A percentile compares a stretch with the other conserved stretches of the same genome.
These are phyloP conservation scores for Maudiozyma humilis DNA, from an alignment of 1,139 yeast species.

Conservation along the genomic window DNA sequence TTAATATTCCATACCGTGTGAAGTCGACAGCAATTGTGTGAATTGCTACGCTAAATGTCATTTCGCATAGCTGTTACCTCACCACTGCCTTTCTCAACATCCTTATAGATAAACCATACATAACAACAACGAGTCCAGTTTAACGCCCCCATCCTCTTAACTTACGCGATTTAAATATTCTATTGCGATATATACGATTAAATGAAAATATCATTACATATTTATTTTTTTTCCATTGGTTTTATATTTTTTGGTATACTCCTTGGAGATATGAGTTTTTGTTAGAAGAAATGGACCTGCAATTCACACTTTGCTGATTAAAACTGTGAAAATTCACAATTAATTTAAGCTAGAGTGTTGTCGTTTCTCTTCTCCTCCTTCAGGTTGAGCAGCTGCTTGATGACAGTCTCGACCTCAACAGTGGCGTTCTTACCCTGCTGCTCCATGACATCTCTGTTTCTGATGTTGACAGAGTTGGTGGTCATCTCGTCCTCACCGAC, in stretches of 20 bases:
- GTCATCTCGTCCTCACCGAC: slow-evolving; percentile 91
- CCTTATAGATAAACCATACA: background rate
- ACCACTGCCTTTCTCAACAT: background rate
- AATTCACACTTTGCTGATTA: background rate
- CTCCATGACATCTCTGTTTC: slow-evolving; percentile 86
- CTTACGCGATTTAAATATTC: background rate
- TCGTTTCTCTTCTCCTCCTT: slow-evolving; percentile 63
- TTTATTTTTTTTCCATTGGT: background rate
- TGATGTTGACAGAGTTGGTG: slow-evolving; percentile 72
- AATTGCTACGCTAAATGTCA: no score
- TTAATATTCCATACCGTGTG: background rate
- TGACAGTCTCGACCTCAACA: slow-evolving; percentile 59
- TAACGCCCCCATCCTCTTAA: no score
- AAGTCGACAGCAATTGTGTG: no score
- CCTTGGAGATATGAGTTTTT: no score
- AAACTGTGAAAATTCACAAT: background rate
- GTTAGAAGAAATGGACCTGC: no score
- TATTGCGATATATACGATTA: background rate
- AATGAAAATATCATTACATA: background rate
- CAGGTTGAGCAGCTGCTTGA: slow-evolving; percentile 55
- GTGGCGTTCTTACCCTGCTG: slow-evolving; percentile 85
- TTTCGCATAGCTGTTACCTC: no score
- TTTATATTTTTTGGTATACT: background rate
- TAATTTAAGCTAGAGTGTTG: slow-evolving; percentile 35
- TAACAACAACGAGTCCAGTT: background rate